Conservation (phyloP, 2,329 filamentous ascomycete species). For the Chrysoporthe puriensis region DNA sequence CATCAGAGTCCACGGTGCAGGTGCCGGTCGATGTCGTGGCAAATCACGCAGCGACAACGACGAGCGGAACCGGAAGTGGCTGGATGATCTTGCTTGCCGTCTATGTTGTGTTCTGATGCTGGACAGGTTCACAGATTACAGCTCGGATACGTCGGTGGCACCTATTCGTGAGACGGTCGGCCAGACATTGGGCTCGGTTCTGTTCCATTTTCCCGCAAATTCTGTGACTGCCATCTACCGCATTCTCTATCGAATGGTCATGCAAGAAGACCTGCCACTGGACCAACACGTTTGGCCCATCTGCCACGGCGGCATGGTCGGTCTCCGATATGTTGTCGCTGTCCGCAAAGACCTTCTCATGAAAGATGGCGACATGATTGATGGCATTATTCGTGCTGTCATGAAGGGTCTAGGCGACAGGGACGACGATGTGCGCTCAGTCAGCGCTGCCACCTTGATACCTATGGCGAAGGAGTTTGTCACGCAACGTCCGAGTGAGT, state of each 20-base stretch:
- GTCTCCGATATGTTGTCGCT: slow-evolving; percentile 90
- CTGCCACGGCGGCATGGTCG: slow-evolving; percentile 97
- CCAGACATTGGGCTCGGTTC: slow-evolving; percentile 85
- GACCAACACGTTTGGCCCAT: slow-evolving; percentile 86
- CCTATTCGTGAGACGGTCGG: slow-evolving; percentile 95
- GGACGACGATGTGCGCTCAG: slow-evolving; percentile 94
- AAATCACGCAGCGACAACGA: slow-evolving; percentile 78
- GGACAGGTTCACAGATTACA: slow-evolving; percentile 96
- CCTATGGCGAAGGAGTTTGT: slow-evolving; percentile 97
- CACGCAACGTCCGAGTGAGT: slow-evolving; percentile 74
- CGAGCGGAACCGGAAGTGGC: slow-evolving; percentile 77
- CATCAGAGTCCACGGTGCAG: slow-evolving; percentile 85
- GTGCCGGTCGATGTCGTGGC: slow-evolving; percentile 77
- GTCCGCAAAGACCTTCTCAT: slow-evolving; percentile 91
- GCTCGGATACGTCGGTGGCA: slow-evolving; percentile 94
- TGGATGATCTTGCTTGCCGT: slow-evolving; percentile 93
- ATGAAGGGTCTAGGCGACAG: slow-evolving; percentile 91
- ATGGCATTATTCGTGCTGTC: slow-evolving; percentile 88
- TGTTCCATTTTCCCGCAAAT: slow-evolving; percentile 78
- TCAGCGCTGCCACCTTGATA: slow-evolving; percentile 95
- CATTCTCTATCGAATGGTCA: slow-evolving; percentile 85
- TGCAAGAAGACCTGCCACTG: slow-evolving; percentile 80
- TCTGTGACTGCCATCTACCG: slow-evolving; percentile 86
- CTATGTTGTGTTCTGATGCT: slow-evolving; percentile 96
- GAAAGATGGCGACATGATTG: slow-evolving; percentile 81